phyloP scores from a whole-genome alignment of 2,329 filamentous ascomycete species.

The Tolypocladium sp. region DNA sequence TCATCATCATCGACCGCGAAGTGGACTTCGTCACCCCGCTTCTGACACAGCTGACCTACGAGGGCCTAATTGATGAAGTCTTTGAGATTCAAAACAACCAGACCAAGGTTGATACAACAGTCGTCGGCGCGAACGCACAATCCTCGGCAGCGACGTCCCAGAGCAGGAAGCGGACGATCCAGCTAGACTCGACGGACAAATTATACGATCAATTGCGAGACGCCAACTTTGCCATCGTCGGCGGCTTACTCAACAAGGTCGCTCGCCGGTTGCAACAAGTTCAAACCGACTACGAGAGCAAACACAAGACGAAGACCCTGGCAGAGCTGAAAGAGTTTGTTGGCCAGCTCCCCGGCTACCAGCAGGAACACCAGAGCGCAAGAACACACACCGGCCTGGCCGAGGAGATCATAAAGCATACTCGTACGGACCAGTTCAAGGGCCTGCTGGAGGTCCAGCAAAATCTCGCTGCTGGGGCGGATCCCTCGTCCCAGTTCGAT shows the following conservation, averaged over 20 bases:
- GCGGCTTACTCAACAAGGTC: constrained; percentile 79
- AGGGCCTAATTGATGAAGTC: constrained; percentile 88
- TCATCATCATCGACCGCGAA: constrained; percentile 92
- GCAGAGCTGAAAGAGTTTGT: constrained; percentile 92
- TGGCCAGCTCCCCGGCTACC: constrained; percentile 82
- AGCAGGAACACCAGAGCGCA: constrained; percentile 87
- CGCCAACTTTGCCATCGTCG: constrained; percentile 92
- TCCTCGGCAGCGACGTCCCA: constrained; percentile 47
- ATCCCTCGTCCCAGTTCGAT: constrained; percentile 82
- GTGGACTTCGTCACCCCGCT: constrained; percentile 88
- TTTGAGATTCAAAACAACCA: constrained; percentile 90
- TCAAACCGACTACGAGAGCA: constrained; percentile 80
- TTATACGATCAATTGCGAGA: constrained; percentile 83
- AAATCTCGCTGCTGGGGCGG: constrained; percentile 82
- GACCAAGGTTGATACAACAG: constrained; percentile 81
- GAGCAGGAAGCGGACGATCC: constrained; percentile 74
- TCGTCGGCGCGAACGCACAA: constrained; percentile 67
- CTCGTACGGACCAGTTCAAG: constrained; percentile 80
- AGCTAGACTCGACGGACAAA: constrained; percentile 81
- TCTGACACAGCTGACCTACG: constrained; percentile 92
- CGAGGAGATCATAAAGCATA: constrained; percentile 92
- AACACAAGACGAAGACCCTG: constrained; percentile 78
- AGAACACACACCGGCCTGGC: constrained; percentile 86
- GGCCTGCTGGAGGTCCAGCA: constrained; percentile 89
- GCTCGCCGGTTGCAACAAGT: constrained; percentile 77